These are phyloP conservation scores for Geotrichum restrictum DNA, from an alignment of 1,139 yeast genomes.

Conservation along the genomic window DNA sequence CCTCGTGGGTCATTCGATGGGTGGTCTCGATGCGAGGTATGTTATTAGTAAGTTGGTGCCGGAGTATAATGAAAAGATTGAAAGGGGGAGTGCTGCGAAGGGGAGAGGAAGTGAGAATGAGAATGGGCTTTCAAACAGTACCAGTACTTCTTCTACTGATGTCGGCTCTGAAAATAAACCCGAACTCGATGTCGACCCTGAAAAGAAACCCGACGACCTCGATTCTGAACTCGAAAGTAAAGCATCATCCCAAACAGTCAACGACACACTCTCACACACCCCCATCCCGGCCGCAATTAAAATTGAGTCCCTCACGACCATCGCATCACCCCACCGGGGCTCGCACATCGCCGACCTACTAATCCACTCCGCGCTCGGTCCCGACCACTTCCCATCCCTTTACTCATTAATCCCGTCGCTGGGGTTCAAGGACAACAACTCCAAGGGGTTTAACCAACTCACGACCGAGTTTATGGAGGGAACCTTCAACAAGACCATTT, in stretches of 20 bases:
- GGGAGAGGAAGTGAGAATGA: too few relatives aligned
- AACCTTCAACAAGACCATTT: constrained; percentile 50
- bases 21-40: constrained; percentile 81
- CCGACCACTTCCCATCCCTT: constrained; percentile 15
- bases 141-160: too few relatives aligned
- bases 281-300: constrained; percentile 20
- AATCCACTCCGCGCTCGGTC: constrained; percentile 33
- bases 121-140: too few relatives aligned
- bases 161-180: too few relatives aligned
- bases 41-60: constrained; percentile 55
- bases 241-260: not conserved
- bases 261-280: too few relatives aligned
- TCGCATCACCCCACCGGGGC: constrained; percentile 86
- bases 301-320: constrained; percentile 64
- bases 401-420: constrained; percentile 13
- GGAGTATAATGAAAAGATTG: constrained; percentile 20
- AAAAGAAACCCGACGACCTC: too few relatives aligned
- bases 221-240: too few relatives aligned
- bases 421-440: constrained; percentile 24
- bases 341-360: constrained; percentile 78
- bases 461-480: constrained; percentile 52
- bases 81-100: too few relatives aligned
- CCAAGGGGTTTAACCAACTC: constrained; percentile 38
- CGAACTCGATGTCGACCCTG: too few relatives aligned
- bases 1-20: constrained; percentile 90